Evolutionary conservation across 331 rosid species (phyloP).

Genomic region (Malus hybrid): DNA sequence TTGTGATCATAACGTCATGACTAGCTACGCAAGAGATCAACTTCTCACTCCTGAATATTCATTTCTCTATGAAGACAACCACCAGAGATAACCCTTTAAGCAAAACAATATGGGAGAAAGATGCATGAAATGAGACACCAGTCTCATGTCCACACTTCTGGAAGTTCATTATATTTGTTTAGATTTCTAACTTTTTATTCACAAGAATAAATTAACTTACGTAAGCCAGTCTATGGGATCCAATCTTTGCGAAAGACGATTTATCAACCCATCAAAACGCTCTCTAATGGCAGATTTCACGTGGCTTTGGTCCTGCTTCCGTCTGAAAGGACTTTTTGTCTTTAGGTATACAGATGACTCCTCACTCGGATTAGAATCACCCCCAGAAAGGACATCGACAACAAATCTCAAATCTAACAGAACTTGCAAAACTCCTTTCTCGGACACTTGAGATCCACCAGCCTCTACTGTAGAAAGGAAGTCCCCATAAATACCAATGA

Average conservation of each 20-base stretch:
- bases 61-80: background rate
- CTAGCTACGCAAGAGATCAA: slow-evolving; percentile 6
- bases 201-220: slow-evolving; percentile 38
- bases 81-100: background rate
- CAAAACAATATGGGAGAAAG: background rate
- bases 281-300: slow-evolving; percentile 56
- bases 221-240: slow-evolving; percentile 99
- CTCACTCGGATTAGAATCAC: slow-evolving; percentile 48
- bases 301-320: slow-evolving; percentile 63
- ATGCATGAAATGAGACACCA: background rate
- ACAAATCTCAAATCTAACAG: slow-evolving; percentile 82
- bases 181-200: background rate
- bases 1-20: background rate
- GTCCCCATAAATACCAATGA: slow-evolving; percentile 59
- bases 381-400: slow-evolving; percentile 83
- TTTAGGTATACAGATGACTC: slow-evolving; percentile 36
- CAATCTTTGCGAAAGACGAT: slow-evolving; percentile 66
- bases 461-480: slow-evolving; percentile 52
- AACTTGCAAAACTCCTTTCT: slow-evolving; percentile 86
- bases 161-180: background rate
- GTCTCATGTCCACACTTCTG: background rate
- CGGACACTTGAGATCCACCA: slow-evolving; percentile 63
- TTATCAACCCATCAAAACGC: slow-evolving; percentile 50
- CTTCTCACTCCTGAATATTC: background rate
- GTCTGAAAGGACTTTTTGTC: slow-evolving; percentile 43